A percentile compares a stretch with the other conserved stretches of the same genome.
phyloP scores from a whole-genome alignment of 805 yeast species.

The Metschnikowia rubicola region DNA sequence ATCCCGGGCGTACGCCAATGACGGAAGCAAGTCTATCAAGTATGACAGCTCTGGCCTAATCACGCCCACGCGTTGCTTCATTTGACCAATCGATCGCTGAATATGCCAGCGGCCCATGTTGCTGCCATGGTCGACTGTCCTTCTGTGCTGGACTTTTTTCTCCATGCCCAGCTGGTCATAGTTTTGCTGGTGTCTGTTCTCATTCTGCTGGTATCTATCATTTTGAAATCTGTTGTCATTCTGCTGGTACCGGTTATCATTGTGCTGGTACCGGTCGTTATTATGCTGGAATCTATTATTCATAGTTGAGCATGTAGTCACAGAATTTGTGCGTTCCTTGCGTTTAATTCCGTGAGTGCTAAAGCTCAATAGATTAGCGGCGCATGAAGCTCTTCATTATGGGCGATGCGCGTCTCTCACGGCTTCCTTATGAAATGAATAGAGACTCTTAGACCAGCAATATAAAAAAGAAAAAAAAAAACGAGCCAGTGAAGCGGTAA shows the following conservation, averaged over 20 bases:
- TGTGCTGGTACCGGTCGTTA: neutral
- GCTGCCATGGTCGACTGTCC: constrained; percentile 77
- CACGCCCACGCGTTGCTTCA: constrained; percentile 44
- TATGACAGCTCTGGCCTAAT: constrained; percentile 70
- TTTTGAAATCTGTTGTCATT: neutral
- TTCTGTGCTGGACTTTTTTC: constrained; percentile 53
- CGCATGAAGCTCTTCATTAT: too few relatives aligned
- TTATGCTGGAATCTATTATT: neutral
- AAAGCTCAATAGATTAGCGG: too few relatives aligned
- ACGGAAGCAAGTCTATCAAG: constrained; percentile 61
- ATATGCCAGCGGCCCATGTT: constrained; percentile 62
- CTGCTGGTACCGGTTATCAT: constrained; percentile 2
- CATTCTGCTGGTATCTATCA: constrained; percentile 1
- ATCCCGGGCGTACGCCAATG: constrained; percentile 49
- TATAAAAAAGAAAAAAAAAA: too few relatives aligned
- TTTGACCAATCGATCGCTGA: constrained; percentile 43
- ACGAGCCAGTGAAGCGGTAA: too few relatives aligned
- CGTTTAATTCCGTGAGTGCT: too few relatives aligned
- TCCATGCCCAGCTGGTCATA: constrained; percentile 43
- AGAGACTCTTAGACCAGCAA: too few relatives aligned
- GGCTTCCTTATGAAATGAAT: too few relatives aligned
- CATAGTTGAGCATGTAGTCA: neutral
- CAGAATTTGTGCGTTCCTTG: neutral
- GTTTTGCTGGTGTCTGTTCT: constrained; percentile 1
- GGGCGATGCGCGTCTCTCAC: too few relatives aligned